Evolutionary conservation across 2,329 filamentous ascomycete genomes (phyloP), one percentile per base, ranked within the genome.

Genomic region (Pezicula radicicola): DNA sequence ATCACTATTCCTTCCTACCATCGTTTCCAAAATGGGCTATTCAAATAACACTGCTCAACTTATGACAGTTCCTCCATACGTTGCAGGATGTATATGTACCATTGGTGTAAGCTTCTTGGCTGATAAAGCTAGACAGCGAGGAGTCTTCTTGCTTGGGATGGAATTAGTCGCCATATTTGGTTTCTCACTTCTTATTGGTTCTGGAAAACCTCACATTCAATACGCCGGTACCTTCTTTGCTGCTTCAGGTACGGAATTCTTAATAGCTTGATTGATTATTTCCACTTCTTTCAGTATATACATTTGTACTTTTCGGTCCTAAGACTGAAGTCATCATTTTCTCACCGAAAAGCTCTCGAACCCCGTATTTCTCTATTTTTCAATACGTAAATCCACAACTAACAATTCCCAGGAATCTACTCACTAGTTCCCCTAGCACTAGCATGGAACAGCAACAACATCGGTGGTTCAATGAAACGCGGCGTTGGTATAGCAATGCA

Each of bases 141-240:
- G 44, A 6, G 19, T 77, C 73, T 47, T 80, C 80, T 9, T 85
- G 83, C 53, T 75, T 86, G 46, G 65, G 85, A 12, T 67, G 25
- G 79, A 83, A 73, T 67, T 69, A 49, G 58, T 74, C 21, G 62
- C n/a, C 69, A 30, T 28, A 19, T 15, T 48, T 2, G 33, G 36
- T n/a, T 36, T 52, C 39, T 30, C 19, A 25, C 18, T 54, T 6
- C 37, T 48, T 10, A 48, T 52, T 21, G 19, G 21, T 16, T 48
- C 44, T n/a, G 36, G 15, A 4, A 47, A 46, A 21, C 41, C 82
- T 0, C 79, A 80, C 0, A 68, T 84, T 0, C 82, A 79, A 0
- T 85, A 85, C 55, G 60, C 74, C 0, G 82, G 80, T 3, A 82
- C 79, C 0, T 80, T 85, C 63, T 79, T 86, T 55, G 80, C 80